A percentile compares a stretch with the other conserved stretches of the same genome.
Evolutionary conservation across 2,329 filamentous ascomycete species (phyloP).

Genomic region (Fusarium sp.): DNA sequence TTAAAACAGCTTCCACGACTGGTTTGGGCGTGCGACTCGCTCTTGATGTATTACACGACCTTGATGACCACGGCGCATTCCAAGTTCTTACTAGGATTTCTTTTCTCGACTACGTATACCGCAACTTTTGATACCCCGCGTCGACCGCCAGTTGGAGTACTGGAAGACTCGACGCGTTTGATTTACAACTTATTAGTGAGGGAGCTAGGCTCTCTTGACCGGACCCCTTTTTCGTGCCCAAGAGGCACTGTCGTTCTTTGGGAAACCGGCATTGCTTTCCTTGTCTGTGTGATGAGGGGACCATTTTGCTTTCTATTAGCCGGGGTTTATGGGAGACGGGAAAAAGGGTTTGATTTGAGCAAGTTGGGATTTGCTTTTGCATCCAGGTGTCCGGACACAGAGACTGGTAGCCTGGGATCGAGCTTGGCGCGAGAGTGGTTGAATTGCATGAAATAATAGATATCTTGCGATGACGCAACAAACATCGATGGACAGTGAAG

Average conservation of each 20-base stretch:
- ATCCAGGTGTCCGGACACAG: conserved; percentile 23
- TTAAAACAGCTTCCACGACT: conserved; percentile 7
- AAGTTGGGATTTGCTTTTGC: conserved; percentile 42
- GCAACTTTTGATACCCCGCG: conserved; percentile 48
- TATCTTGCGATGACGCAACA: conserved; percentile 26
- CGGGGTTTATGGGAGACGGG: conserved; percentile 37
- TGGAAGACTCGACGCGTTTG: conserved; percentile 35
- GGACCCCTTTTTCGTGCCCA: conserved; percentile 27
- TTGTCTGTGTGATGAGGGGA: conserved; percentile 24
- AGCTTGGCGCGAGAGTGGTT: conserved; percentile 37
- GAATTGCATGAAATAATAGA: conserved; percentile 37
- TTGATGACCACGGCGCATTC: conserved; percentile 42
- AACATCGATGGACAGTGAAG: conserved; percentile 11
- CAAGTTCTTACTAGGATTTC: conserved; percentile 42
- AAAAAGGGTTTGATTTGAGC: conserved; percentile 46
- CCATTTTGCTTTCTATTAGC: conserved; percentile 38
- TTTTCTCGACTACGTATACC: conserved; percentile 48
- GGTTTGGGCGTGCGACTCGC: conserved; percentile 8
- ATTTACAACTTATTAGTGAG: conserved; percentile 39
- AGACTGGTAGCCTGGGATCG: conserved; percentile 25
- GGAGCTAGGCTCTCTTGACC: conserved; percentile 30
- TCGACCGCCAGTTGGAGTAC: conserved; percentile 42
- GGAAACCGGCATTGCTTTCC: conserved; percentile 30
- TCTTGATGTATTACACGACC: conserved; percentile 45
- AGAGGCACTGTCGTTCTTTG: conserved; percentile 34